Evolutionary conservation across 2,329 filamentous ascomycete genomes (phyloP).

Genomic region (Botrytis fragariae): DNA sequence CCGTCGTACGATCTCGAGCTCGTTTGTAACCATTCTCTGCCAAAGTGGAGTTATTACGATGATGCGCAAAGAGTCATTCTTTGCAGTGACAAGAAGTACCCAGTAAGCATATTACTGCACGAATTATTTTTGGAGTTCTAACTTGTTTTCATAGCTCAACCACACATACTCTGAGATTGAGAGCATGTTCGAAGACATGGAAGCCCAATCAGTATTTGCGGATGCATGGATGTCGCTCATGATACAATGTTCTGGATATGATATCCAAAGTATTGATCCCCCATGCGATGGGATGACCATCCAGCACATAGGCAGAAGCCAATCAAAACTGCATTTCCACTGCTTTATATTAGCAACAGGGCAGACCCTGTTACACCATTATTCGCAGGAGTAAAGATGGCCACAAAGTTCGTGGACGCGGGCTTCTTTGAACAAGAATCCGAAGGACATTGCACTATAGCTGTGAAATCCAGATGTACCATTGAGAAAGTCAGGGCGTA

Average conservation of each 20-base stretch:
- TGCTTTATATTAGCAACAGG: constrained; percentile 43
- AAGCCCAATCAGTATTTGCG: constrained; percentile 28
- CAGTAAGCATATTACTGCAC: constrained; percentile 23
- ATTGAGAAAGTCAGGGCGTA: constrained; percentile 32
- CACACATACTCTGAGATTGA: constrained; percentile 33
- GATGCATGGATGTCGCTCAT: constrained; percentile 34
- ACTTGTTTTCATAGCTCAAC: constrained; percentile 29
- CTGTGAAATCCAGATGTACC: constrained; percentile 32
- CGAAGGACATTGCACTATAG: constrained; percentile 33
- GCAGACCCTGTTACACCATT: constrained; percentile 43
- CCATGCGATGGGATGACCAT: constrained; percentile 36
- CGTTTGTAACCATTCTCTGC: constrained; percentile 22
- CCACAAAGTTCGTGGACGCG: constrained; percentile 32
- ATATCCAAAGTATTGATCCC: constrained; percentile 31
- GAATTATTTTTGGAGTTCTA: background rate
- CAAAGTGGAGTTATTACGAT: constrained; percentile 22
- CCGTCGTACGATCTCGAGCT: constrained; percentile 16
- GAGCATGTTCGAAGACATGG: constrained; percentile 27
- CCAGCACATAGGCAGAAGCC: constrained; percentile 31
- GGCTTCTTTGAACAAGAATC: constrained; percentile 35
- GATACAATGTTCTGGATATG: constrained; percentile 31
- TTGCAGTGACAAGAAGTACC: constrained; percentile 36
- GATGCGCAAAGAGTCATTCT: constrained; percentile 34
- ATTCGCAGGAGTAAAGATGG: constrained; percentile 35
- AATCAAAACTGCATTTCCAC: constrained; percentile 41